A percentile compares a stretch with the other conserved stretches of the same genome.
phyloP scores from a whole-genome alignment of 345 rosid genomes.

The Citrus inodora region DNA sequence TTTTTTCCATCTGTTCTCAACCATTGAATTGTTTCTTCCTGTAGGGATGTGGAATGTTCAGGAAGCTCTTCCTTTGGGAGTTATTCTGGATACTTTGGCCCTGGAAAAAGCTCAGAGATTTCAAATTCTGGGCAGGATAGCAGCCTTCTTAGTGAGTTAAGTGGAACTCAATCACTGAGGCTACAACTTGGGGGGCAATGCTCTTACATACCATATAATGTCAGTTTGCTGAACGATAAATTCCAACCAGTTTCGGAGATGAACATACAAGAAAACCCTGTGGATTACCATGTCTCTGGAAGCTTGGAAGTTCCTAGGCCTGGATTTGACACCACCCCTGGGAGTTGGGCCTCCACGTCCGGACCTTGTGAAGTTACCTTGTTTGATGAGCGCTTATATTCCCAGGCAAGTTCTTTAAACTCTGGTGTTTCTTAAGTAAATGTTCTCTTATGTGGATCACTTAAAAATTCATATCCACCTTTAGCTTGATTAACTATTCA shows the following conservation, averaged over 20 bases:
- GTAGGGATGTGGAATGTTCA: conserved; percentile 71
- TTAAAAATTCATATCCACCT: neutral
- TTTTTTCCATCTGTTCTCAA: neutral
- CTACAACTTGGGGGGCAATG: conserved; percentile 44
- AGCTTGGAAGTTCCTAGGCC: conserved; percentile 52
- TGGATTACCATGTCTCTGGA: conserved; percentile 55
- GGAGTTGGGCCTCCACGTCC: conserved; percentile 58
- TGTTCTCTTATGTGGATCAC: neutral
- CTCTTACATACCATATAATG: conserved; percentile 43
- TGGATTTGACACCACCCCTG: conserved; percentile 36
- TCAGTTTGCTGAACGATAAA: conserved; percentile 46
- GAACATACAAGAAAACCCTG: conserved; percentile 44
- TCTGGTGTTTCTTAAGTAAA: neutral
- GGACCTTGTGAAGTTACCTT: conserved; percentile 52
- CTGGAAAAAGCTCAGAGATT: conserved; percentile 57
- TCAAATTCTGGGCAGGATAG: conserved; percentile 63
- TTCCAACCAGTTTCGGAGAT: conserved; percentile 46
- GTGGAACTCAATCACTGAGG: conserved; percentile 42
- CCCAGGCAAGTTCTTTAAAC: conserved; percentile 37
- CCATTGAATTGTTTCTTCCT: conserved; percentile 3
- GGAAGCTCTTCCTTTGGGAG: conserved; percentile 72
- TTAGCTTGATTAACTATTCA: neutral
- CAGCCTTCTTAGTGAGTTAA: conserved; percentile 56
- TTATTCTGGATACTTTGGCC: conserved; percentile 61
- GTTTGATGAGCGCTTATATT: conserved; percentile 52